Evolutionary conservation across 2,329 filamentous ascomycete species (phyloP).

Genomic region (Pseudocercospora crystallina): DNA sequence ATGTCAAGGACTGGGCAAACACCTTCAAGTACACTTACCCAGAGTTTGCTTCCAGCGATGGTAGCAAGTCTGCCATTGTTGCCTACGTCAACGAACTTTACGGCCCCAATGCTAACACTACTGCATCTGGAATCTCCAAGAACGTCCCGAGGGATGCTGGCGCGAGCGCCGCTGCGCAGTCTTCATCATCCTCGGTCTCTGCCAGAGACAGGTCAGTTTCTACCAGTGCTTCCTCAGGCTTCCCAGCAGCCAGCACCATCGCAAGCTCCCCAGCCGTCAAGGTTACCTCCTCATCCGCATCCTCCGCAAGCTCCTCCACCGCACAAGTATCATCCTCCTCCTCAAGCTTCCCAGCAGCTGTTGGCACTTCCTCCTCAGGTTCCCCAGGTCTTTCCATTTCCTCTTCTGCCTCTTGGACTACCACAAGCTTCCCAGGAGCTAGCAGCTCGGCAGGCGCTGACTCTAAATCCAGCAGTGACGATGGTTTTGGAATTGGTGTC

Average conservation of each 20-base stretch:
- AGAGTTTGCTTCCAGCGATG: conserved; percentile 55
- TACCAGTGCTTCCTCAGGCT: no score
- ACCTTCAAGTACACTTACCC: conserved; percentile 73
- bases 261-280: no score
- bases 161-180: neutral
- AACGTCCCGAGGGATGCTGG: neutral
- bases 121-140: conserved; percentile 3
- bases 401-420: neutral
- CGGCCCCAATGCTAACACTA: conserved; percentile 36
- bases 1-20: conserved; percentile 55
- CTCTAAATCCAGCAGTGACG: neutral
- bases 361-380: no score
- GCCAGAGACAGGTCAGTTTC: no score
- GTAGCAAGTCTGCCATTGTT: conserved; percentile 45
- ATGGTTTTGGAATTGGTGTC: conserved; percentile 8
- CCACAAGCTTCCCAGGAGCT: neutral
- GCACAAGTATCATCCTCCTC: neutral
- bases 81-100: conserved; percentile 56
- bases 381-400: no score
- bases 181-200: no score
- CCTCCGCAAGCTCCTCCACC: no score
- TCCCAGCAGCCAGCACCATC: no score
- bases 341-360: neutral
- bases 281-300: no score
- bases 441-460: neutral